Evolutionary conservation across 352 stramenopile genomes (phyloP).

Genomic region (Globisporangium abappressorium): DNA sequence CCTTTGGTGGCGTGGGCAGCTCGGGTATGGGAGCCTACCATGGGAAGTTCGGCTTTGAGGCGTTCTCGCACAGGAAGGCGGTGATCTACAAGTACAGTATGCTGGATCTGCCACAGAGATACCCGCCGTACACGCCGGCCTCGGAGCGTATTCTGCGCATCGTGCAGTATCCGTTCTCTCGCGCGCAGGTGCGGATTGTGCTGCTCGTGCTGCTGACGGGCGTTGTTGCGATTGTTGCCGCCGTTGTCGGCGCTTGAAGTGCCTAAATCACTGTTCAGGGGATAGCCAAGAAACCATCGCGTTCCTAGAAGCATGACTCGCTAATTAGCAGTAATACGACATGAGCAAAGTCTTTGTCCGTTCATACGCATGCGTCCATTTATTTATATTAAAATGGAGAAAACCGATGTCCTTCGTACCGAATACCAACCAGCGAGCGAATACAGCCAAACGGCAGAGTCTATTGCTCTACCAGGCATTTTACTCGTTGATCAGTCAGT

Average conservation of each 20-base stretch:
- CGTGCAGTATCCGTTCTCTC: conserved; percentile 45
- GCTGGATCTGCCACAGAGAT: conserved; percentile 52
- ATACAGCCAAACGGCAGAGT: background rate
- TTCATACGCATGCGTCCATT: background rate
- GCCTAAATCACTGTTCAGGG: background rate
- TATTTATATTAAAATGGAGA: conserved; percentile 2
- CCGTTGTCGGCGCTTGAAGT: background rate
- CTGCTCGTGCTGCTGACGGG: background rate
- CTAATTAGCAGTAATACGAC: background rate
- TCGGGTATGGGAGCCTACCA: conserved; percentile 85
- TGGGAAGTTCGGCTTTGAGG: conserved; percentile 73
- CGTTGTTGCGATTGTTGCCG: background rate
- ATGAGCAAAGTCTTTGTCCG: background rate
- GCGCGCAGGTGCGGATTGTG: conserved; percentile 4
- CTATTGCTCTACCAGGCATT: background rate
- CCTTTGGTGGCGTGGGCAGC: conserved; percentile 80
- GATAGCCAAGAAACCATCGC: too few relatives aligned
- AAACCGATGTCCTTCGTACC: background rate
- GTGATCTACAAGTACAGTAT: conserved; percentile 70
- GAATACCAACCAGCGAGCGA: background rate
- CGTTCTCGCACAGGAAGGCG: conserved; percentile 69
- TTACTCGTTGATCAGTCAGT: background rate
- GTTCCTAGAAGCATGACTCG: background rate
- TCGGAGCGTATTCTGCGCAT: conserved; percentile 36
- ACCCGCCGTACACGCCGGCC: conserved; percentile 37